Evolutionary conservation across 441 rosid species (phyloP).

Genomic region (Brassica hybrid): DNA sequence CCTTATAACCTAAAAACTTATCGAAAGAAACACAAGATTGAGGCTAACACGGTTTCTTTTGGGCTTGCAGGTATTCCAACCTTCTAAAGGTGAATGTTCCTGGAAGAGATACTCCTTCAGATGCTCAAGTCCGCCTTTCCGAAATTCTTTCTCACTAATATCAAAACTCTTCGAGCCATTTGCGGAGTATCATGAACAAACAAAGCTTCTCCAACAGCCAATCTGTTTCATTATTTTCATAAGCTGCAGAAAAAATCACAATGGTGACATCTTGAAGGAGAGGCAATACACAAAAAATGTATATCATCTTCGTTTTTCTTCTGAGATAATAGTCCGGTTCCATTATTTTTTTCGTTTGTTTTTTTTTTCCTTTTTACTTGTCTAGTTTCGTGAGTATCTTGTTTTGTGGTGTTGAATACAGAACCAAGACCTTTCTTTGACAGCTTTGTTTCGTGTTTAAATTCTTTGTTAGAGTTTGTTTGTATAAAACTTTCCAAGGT

Average conservation of each 20-base stretch:
- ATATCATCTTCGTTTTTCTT: slow-evolving; percentile 28
- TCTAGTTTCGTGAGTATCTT: slow-evolving; percentile 34
- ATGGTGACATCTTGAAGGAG: no score
- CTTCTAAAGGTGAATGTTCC: slow-evolving; percentile 77
- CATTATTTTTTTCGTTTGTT: neutral
- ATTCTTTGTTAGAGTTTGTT: slow-evolving; percentile 36
- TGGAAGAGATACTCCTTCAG: slow-evolving; percentile 82
- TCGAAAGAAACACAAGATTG: slow-evolving; percentile 9
- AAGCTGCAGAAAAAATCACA: slow-evolving; percentile 36
- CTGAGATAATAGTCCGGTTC: slow-evolving; percentile 10
- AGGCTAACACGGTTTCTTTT: neutral
- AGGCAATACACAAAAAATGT: slow-evolving; percentile 32
- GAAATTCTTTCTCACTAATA: slow-evolving; percentile 60
- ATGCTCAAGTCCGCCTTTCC: slow-evolving; percentile 66
- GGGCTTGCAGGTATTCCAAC: slow-evolving; percentile 59
- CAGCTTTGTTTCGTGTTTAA: slow-evolving; percentile 14
- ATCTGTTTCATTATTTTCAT: slow-evolving; percentile 21
- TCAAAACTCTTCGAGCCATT: slow-evolving; percentile 21
- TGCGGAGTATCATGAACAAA: slow-evolving; percentile 24
- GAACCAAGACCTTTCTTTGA: slow-evolving; percentile 21
- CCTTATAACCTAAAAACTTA: neutral
- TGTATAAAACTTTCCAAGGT: slow-evolving; percentile 37
- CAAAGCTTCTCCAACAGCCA: slow-evolving; percentile 40
- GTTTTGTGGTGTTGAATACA: slow-evolving; percentile 13
- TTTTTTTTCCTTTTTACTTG: neutral